Base-by-base conservation (phyloP, 192 early-diverging fungal genomes). In the Backusella luteola region DNA sequence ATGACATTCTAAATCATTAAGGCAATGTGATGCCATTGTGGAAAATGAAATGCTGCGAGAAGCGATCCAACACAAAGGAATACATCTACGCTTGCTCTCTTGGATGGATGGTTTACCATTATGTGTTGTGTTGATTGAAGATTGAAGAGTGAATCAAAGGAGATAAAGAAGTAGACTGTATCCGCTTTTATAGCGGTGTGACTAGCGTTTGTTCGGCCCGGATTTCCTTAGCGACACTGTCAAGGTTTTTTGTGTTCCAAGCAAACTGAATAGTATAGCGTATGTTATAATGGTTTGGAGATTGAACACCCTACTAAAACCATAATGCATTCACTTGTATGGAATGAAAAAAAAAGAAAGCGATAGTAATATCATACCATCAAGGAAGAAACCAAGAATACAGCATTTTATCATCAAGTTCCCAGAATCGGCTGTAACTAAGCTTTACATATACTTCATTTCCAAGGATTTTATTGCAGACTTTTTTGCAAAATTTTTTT, bases 51-150 rank as follows among this genome's bases (percentile, higher is more conserved):
- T 14, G 3, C n/a, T 29, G 6, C 15, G 15, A 63, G 6, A 59
- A 59, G 23, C 23, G 11, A 29, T 63, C 26, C 23, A 63, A 63
- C n/a, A 29, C 21, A 26, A 12, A 63, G 2, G n/a, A 29, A 23
- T 8, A 63, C 9, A 0, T 14, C 11, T 63, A 11, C 29, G n/a
- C 15, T 63, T 26, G 21, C 12, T 63, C 23, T 29, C 21, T 63
- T 63, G 23, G 56, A 63, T 63, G 56, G 56, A 63, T 63, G 56
- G 9, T 63, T 63, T 63, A 63, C 56, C 56, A 63, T 63, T 63
- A 29, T 63, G 56, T 63, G 12, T 26, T 26, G 56, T 29, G 56
- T 63, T 29, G 53, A 56, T 56, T 21, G 23, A 63, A 63, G 56
- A 63, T 29, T 63, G 56, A 63, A 63, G 56, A 63, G 56, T 63